A percentile compares a stretch with the other conserved stretches of the same genome.
Conservation (phyloP, 768 basidiomycete genomes). For the Termitomyces sp. region DNA sequence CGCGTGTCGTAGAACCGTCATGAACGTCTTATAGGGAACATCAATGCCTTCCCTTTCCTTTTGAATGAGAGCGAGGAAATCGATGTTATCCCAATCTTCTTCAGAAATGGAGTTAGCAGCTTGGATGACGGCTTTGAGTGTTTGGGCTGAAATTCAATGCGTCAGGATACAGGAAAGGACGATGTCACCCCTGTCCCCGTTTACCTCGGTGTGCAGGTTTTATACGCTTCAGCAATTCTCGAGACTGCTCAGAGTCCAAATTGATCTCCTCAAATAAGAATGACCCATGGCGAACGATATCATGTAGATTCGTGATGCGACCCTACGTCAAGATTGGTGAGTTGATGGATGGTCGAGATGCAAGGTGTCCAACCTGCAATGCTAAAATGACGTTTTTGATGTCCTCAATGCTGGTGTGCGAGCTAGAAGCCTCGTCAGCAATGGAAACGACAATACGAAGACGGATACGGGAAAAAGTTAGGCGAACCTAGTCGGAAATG, state of each 20-base stretch:
- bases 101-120: slow-evolving; percentile 26
- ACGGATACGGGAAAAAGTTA: not conserved
- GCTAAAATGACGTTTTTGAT: slow-evolving; percentile 61
- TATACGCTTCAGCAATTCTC: slow-evolving; percentile 44
- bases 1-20: slow-evolving; percentile 73
- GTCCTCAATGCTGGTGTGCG: slow-evolving; percentile 49
- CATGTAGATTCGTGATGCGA: slow-evolving; percentile 65
- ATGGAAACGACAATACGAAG: not conserved
- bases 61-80: slow-evolving; percentile 37
- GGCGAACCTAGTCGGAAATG: slow-evolving; percentile 59
- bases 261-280: slow-evolving; percentile 80
- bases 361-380: slow-evolving; percentile 42
- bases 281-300: slow-evolving; percentile 63
- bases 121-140: slow-evolving; percentile 26
- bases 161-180: slow-evolving; percentile 2
- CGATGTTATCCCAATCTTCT: slow-evolving; percentile 33
- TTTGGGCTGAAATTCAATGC: slow-evolving; percentile 20
- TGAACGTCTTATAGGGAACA: slow-evolving; percentile 49
- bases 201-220: slow-evolving; percentile 41
- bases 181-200: not conserved
- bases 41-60: slow-evolving; percentile 33
- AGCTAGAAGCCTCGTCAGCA: slow-evolving; percentile 24
- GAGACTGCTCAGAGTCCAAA: slow-evolving; percentile 49
- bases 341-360: not conserved
- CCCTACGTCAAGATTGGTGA: slow-evolving; percentile 37